phyloP scores from a whole-genome alignment of 2,329 filamentous ascomycete genomes.

The Paraconiothyrium sp. region DNA sequence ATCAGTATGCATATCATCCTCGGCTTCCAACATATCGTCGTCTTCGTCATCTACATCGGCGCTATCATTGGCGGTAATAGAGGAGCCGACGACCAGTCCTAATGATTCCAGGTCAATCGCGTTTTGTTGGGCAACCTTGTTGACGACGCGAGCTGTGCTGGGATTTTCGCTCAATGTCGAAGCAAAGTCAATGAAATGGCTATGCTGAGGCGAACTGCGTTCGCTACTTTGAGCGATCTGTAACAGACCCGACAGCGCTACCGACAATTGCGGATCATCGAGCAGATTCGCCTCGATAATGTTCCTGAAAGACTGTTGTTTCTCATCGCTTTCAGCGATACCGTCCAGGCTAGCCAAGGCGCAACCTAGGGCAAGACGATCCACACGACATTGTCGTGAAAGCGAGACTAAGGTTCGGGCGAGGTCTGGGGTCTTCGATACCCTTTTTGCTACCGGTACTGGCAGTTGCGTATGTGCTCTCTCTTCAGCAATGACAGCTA shows the following conservation, averaged over 20 bases:
- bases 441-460: slow-evolving; percentile 72
- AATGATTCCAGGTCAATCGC: slow-evolving; percentile 75
- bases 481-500: slow-evolving; percentile 84
- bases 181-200: slow-evolving; percentile 44
- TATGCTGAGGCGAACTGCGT: slow-evolving; percentile 40
- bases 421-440: slow-evolving; percentile 71
- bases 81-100: slow-evolving; percentile 50
- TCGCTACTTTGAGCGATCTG: slow-evolving; percentile 54
- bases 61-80: slow-evolving; percentile 26
- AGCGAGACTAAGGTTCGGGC: slow-evolving; percentile 69
- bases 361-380: slow-evolving; percentile 77
- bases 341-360: slow-evolving; percentile 59
- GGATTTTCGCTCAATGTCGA: slow-evolving; percentile 42
- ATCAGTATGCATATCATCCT: slow-evolving; percentile 52
- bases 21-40: slow-evolving; percentile 60
- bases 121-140: slow-evolving; percentile 71
- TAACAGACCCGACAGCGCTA: slow-evolving; percentile 72
- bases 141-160: slow-evolving; percentile 65
- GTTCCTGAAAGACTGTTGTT: slow-evolving; percentile 63
- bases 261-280: slow-evolving; percentile 69
- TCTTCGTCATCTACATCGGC: slow-evolving; percentile 53
- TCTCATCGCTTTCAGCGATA: slow-evolving; percentile 31
- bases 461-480: slow-evolving; percentile 76
- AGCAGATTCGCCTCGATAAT: slow-evolving; percentile 69
- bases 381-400: slow-evolving; percentile 71